Conservation (phyloP, 805 yeast genomes). For the Metschnikowia lochheadii region DNA sequence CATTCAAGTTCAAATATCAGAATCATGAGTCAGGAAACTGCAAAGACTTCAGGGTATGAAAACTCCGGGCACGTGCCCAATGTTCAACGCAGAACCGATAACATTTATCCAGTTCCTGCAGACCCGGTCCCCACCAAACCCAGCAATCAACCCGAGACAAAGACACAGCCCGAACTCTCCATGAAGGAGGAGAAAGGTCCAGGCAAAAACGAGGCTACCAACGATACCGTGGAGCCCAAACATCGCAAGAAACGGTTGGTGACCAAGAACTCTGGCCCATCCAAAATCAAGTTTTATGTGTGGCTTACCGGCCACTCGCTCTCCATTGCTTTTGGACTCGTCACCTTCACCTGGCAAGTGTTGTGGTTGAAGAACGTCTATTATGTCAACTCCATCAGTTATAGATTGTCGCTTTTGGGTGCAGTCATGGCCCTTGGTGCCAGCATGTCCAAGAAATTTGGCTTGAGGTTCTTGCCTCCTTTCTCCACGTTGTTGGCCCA, state of each 20-base stretch:
- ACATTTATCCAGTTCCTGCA: conserved; percentile 2
- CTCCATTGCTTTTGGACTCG: conserved; percentile 44
- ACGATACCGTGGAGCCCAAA: conserved; percentile 13
- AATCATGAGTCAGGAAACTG: background rate
- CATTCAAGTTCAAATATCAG: no score
- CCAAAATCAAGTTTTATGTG: conserved; percentile 41
- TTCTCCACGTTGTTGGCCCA: conserved; percentile 63
- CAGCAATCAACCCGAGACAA: conserved; percentile 4
- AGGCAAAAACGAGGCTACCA: conserved; percentile 7
- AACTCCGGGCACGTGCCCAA: conserved; percentile 5
- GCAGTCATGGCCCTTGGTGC: conserved; percentile 48
- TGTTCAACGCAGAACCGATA: conserved; percentile 2
- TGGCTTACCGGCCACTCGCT: conserved; percentile 58
- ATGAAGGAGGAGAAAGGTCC: background rate
- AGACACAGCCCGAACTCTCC: background rate
- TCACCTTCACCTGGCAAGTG: conserved; percentile 34
- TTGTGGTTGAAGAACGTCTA: conserved; percentile 36
- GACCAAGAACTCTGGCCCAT: conserved; percentile 24
- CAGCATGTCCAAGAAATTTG: conserved; percentile 57
- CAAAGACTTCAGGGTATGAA: background rate
- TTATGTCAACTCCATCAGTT: conserved; percentile 47
- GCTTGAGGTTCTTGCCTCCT: conserved; percentile 53
- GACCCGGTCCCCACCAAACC: conserved; percentile 1
- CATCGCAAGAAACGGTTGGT: conserved; percentile 27
- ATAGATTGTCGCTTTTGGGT: conserved; percentile 56